Evolutionary conservation across 805 yeast species (phyloP).

Genomic region (Lachancea quebecensis): DNA sequence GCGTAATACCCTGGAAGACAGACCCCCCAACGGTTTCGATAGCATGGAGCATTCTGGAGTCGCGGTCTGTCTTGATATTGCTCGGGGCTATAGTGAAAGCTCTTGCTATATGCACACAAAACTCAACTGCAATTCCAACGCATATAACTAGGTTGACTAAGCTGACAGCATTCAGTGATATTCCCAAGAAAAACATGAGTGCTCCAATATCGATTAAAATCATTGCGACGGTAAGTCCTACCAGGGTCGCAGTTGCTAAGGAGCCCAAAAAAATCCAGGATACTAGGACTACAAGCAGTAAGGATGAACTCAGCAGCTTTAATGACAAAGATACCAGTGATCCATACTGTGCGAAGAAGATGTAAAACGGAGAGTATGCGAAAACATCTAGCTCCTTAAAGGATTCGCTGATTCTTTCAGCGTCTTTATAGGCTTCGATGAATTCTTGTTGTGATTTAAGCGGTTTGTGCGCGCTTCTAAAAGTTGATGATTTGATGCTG

Average conservation of each 20-base stretch:
- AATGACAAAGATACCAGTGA: conserved; percentile 57
- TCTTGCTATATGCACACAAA: conserved; percentile 79
- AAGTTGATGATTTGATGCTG: conserved; percentile 50
- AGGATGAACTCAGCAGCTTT: conserved; percentile 46
- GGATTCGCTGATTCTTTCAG: conserved; percentile 58
- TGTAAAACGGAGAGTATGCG: conserved; percentile 90
- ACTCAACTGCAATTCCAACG: conserved; percentile 88
- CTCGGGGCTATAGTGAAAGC: conserved; percentile 52
- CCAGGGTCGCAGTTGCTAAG: conserved; percentile 46
- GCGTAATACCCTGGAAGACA: conserved; percentile 82
- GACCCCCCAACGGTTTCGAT: conserved; percentile 80
- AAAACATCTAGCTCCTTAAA: conserved; percentile 55
- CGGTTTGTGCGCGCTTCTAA: conserved; percentile 75
- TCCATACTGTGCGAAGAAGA: conserved; percentile 84
- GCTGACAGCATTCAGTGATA: conserved; percentile 81
- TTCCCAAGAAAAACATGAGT: conserved; percentile 63
- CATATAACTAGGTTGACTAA: conserved; percentile 89
- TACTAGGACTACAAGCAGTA: conserved; percentile 43
- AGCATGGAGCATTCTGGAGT: conserved; percentile 43
- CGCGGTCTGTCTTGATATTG: conserved; percentile 30
- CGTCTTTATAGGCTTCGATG: conserved; percentile 68
- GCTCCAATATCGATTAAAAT: conserved; percentile 74
- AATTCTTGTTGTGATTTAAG: conserved; percentile 78
- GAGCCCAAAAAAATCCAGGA: conserved; percentile 63
- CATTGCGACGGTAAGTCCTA: conserved; percentile 53